Evolutionary conservation across 2,329 filamentous ascomycete species (phyloP).

Genomic region (Microdochium trichocladiopsis): DNA sequence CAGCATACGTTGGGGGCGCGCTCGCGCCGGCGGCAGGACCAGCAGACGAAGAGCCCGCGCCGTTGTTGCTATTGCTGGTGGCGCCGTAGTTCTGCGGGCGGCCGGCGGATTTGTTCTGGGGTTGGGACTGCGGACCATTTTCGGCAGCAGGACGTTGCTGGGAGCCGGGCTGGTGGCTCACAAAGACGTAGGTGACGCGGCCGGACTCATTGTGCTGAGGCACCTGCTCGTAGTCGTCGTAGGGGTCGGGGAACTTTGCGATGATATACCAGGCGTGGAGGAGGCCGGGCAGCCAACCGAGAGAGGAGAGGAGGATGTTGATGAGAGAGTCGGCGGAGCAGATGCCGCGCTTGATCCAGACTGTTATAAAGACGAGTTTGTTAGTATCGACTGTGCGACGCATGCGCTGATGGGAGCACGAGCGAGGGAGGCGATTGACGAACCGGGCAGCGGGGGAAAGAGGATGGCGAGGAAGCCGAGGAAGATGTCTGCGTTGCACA

Average conservation of each 20-base stretch:
- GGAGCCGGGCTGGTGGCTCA: slow-evolving; percentile 36
- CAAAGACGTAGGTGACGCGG: slow-evolving; percentile 73
- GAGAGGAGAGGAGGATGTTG: slow-evolving; percentile 82
- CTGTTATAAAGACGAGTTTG: slow-evolving; percentile 36
- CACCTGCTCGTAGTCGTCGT: slow-evolving; percentile 62
- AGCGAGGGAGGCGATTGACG: slow-evolving; percentile 20
- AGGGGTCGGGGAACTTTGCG: slow-evolving; percentile 72
- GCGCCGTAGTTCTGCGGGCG: slow-evolving; percentile 19
- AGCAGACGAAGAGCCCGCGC: slow-evolving; percentile 17
- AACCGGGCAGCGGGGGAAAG: slow-evolving; percentile 60
- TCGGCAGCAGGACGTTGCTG: slow-evolving; percentile 19
- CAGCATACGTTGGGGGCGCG: slow-evolving; percentile 78
- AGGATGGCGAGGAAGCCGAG: slow-evolving; percentile 57
- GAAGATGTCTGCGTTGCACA: slow-evolving; percentile 57
- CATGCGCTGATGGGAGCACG: too few relatives aligned
- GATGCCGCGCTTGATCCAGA: slow-evolving; percentile 94
- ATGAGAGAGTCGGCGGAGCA: slow-evolving; percentile 90
- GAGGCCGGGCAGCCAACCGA: slow-evolving; percentile 79
- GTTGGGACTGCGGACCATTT: slow-evolving; percentile 21
- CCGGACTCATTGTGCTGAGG: slow-evolving; percentile 48
- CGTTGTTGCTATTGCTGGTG: slow-evolving; percentile 13
- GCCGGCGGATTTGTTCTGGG: slow-evolving; percentile 8
- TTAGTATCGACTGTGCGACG: too few relatives aligned
- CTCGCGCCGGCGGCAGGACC: slow-evolving; percentile 23
- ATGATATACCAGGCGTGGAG: slow-evolving; percentile 99